Base-by-base conservation (phyloP, 73 alveolate species). In the Tetrahymena thermophila region DNA sequence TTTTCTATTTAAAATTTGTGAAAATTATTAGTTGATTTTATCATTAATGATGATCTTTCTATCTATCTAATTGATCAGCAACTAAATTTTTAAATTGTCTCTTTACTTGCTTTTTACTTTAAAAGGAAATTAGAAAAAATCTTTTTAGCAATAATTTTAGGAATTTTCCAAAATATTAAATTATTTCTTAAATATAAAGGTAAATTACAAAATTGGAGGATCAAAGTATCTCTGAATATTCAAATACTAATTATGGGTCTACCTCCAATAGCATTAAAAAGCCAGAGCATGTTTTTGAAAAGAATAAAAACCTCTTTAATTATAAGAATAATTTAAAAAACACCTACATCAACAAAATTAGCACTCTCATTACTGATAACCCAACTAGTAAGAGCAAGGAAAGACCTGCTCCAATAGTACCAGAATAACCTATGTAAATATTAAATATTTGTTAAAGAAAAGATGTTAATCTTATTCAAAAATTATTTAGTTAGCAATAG, bases 341-440 rank as follows among this genome's bases (percentile, higher is more conserved):
- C 35, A 94, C 96, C 42, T 94, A 94, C 93, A 94, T 94, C 34
- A 94, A 94, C 38, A 94, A 94, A 94, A 94, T 94, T 43, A 94
- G 95, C 21, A 43, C 94, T n/a, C 94, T 94, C 19, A 94, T 94
- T 17, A 38, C 94, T 34, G 94, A 42, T 21, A 42, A 85, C 58
- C 43, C 94, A 28, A 35, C 37, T 1, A 85, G 56, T 37, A 85
- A 85, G 28, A 85, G 89, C 37, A n/a, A 71, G 31, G 89, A 71
- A 71, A 71, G 89, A 71, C 89, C 89, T 28, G 35, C 35, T 31
- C 94, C 94, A 28, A 28, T n/a, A 25, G 85, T 56, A 94, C 50
- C 38, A 40, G 85, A 44, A 35, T 85, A 94, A n/a, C 94, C 94
- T 19, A 28, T 28, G 89, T 71, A 71, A 71, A 28, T 28, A 23